phyloP scores from a whole-genome alignment of 2,329 filamentous ascomycete species.

The Aspergillus ibericus region DNA sequence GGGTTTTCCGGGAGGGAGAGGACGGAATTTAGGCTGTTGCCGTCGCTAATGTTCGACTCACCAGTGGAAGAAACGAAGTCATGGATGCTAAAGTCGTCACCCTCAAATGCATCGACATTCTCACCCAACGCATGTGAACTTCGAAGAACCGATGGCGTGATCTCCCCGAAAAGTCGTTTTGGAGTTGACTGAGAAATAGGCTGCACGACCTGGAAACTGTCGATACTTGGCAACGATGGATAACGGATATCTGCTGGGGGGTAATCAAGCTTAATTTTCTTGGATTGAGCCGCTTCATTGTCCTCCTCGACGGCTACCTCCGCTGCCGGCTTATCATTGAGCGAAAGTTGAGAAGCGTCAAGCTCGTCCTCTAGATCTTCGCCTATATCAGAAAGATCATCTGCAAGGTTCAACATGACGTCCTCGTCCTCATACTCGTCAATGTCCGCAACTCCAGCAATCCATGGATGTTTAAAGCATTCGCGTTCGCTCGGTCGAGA shows the following conservation, averaged over 20 bases:
- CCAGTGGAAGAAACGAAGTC: constrained; percentile 42
- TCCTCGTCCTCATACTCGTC: constrained; percentile 65
- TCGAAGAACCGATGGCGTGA: constrained; percentile 55
- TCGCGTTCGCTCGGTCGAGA: constrained; percentile 71
- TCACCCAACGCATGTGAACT: constrained; percentile 52
- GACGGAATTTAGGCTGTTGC: constrained; percentile 39
- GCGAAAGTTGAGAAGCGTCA: constrained; percentile 64
- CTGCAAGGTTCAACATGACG: constrained; percentile 52
- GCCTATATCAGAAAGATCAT: constrained; percentile 36
- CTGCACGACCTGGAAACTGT: constrained; percentile 35
- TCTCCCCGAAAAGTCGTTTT: constrained; percentile 62
- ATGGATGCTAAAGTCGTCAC: constrained; percentile 37
- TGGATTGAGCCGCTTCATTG: constrained; percentile 36
- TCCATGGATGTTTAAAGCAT: constrained; percentile 73
- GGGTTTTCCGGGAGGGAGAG: constrained; percentile 38
- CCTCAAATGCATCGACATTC: constrained; percentile 29
- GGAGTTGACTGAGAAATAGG: constrained; percentile 27
- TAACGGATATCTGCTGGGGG: constrained; percentile 38
- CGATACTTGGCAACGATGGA: constrained; percentile 44
- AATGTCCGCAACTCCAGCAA: constrained; percentile 55
- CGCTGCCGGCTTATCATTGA: constrained; percentile 50
- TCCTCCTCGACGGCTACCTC: constrained; percentile 37
- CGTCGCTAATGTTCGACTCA: constrained; percentile 41
- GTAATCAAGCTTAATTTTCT: constrained; percentile 36
- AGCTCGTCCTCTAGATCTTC: constrained; percentile 44